Base-by-base conservation (phyloP, 352 stramenopile genomes). In the Phytophthora pseudosyringae region DNA sequence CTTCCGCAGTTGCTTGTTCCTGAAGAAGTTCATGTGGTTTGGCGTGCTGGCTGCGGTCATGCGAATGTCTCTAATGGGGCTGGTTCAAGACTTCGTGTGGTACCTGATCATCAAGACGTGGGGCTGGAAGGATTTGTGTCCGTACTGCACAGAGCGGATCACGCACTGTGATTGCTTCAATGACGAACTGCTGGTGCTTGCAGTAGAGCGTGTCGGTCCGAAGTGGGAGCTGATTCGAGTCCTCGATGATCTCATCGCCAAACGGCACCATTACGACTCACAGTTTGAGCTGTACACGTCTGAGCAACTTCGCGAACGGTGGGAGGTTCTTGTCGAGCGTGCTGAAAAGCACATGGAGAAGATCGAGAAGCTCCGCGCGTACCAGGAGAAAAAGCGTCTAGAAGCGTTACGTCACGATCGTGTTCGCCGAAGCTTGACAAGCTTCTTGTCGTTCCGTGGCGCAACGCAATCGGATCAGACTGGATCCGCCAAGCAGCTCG, bases 21-120 rank as follows among this genome's bases (percentile, higher is more conserved):
- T 90, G 13, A 72, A 73, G 39, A 73, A 88, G 48, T 90, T 90
- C 46, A 78, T 90, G 68, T 90, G 81, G 67, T 90, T 88, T 70
- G 81, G 75, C 0, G 16, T 84, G 9, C 55, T 90, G 4, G 77
- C 81, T 15, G 79, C 81, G 1, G 18, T 90, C 35, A 82, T 76
- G 65, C 79, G 81, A 10, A 80, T 89, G 47, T 88, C 77, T 12
- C 57, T 90, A 2, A 33, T 90, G 28, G 79, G 79, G 4, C 54
- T 90, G 0, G 28, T 77, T n/a, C 69, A 71, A 41, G 79, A 90
- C 36, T 81, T 77, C 3, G 35, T 41, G 0, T 90, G 81, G 81
- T 90, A 89, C 55, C 18, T 75, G 4, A 63, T 86, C 39, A 76
- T 90, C 51, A 77, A 76, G 40, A 78, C 77, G 0, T 88, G 75